These are phyloP conservation scores for Ehretia macrophylla DNA, from an alignment of 257 asterid species.

Conservation along the genomic window DNA sequence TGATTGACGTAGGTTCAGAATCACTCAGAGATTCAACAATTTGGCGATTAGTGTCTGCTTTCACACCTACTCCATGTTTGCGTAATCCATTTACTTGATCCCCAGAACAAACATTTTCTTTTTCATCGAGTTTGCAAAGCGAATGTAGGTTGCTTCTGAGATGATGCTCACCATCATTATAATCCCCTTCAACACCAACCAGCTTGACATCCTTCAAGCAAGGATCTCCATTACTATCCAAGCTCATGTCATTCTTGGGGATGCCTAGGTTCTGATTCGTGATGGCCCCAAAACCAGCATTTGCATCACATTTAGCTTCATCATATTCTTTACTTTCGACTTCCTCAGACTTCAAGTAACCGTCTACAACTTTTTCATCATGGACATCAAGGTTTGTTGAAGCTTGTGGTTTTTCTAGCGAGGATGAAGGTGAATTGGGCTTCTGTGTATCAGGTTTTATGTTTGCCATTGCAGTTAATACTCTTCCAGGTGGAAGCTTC, in stretches of 20 bases:
- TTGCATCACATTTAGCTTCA: no score
- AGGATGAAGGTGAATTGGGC: slow-evolving; percentile 22
- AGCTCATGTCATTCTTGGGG: no score
- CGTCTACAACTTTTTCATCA: background rate
- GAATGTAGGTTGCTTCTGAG: background rate
- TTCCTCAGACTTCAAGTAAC: background rate
- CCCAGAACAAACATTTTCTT: background rate
- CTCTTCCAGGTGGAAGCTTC: slow-evolving; percentile 38
- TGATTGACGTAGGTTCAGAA: background rate
- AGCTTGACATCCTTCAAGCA: background rate
- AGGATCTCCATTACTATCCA: background rate
- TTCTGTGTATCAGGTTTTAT: slow-evolving; percentile 28
- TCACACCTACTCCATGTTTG: background rate
- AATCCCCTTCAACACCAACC: background rate
- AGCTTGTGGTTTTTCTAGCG: slow-evolving; percentile 24
- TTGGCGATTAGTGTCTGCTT: background rate
- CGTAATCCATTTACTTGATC: background rate
- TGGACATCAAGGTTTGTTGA: slow-evolving; percentile 11
- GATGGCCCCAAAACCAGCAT: no score
- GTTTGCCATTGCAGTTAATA: slow-evolving; percentile 18
- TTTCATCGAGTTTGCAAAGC: background rate
- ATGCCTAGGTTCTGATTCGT: no score
- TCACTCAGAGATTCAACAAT: background rate
- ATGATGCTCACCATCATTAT: background rate
- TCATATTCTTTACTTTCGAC: no score